Conservation (phyloP, 306 rosid species). For the Luffa acutangula region DNA sequence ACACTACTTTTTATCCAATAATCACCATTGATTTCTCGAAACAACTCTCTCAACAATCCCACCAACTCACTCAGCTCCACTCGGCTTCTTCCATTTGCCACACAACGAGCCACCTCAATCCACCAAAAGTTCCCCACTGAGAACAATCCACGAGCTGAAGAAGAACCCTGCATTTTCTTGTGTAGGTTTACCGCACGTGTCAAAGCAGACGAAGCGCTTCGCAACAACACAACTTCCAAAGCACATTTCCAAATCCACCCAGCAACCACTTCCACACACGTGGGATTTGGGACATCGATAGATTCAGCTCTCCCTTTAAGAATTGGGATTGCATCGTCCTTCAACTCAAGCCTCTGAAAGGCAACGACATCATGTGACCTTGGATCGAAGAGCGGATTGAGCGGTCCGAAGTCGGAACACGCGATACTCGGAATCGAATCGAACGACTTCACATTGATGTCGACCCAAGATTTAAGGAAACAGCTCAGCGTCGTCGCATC, state of each 20-base stretch:
- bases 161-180: neutral
- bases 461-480: neutral
- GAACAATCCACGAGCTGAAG: neutral
- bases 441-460: neutral
- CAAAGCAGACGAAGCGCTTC: neutral
- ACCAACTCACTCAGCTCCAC: neutral
- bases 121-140: constrained; percentile 1
- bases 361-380: neutral
- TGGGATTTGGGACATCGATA: neutral
- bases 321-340: neutral
- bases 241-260: constrained; percentile 14
- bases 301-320: neutral
- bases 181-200: neutral
- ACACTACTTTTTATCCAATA: neutral
- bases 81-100: neutral
- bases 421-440: neutral
- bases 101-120: neutral
- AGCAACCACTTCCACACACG: constrained; percentile 10
- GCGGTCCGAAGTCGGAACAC: neutral
- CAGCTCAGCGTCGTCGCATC: neutral
- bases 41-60: neutral
- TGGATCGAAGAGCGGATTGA: neutral
- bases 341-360: constrained; percentile 8
- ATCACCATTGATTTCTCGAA: neutral
- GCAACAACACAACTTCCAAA: neutral